phyloP scores from a whole-genome alignment of 129 eudicot genomes.

The Saposhnikovia divaricata region DNA sequence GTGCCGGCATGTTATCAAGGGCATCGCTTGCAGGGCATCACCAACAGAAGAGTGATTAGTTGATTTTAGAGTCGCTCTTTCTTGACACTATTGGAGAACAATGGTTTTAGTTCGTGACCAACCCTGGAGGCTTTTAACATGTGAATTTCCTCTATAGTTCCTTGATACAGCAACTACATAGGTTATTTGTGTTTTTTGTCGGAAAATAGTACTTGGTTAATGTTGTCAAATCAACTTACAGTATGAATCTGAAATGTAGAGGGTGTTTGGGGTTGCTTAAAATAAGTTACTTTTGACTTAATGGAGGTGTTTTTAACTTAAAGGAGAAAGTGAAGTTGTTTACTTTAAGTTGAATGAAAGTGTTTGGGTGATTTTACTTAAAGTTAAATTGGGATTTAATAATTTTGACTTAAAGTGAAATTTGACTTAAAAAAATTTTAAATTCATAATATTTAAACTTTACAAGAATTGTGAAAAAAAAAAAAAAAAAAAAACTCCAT shows the following conservation, averaged over 20 bases:
- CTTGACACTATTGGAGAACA: background rate
- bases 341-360: too few species aligned
- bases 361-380: too few species aligned
- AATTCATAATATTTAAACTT: too few species aligned
- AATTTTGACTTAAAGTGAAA: too few species aligned
- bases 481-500: too few species aligned
- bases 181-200: background rate
- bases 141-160: background rate
- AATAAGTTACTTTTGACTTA: too few species aligned
- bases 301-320: too few species aligned
- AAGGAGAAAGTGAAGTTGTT: too few species aligned
- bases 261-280: too few species aligned
- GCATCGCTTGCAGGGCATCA: slow-evolving; percentile 44
- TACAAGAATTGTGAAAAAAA: too few species aligned
- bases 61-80: background rate
- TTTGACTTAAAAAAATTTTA: too few species aligned
- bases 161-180: background rate
- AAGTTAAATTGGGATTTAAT: too few species aligned
- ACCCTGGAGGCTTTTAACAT: background rate
- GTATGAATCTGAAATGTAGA: background rate
- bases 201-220: background rate
- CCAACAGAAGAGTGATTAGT: slow-evolving; percentile 37
- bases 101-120: background rate
- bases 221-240: background rate
- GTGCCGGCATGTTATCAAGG: slow-evolving; percentile 80